Evolutionary conservation across 2,329 filamentous ascomycete species (phyloP).

Genomic region (Ophiostoma ulmi): DNA sequence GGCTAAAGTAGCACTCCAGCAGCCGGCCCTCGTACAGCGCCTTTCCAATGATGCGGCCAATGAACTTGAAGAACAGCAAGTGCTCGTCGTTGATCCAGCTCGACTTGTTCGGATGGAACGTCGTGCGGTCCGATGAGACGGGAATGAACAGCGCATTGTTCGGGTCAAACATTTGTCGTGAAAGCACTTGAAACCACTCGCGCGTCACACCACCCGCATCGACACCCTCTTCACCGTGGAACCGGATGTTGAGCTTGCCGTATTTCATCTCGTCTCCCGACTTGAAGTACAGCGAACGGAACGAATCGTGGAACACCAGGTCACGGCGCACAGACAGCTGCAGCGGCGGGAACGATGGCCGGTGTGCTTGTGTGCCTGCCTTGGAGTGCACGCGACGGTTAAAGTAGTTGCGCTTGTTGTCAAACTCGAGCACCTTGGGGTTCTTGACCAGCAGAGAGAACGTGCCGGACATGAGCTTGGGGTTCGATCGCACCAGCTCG

Average conservation of each 20-base stretch:
- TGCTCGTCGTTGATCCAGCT: slow-evolving; percentile 95
- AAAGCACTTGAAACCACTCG: slow-evolving; percentile 98
- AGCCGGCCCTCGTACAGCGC: slow-evolving; percentile 93
- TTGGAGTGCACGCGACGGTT: slow-evolving; percentile 78
- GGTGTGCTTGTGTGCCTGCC: slow-evolving; percentile 50
- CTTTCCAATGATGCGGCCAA: slow-evolving; percentile 96
- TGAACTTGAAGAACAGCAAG: slow-evolving; percentile 98
- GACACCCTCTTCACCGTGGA: slow-evolving; percentile 95
- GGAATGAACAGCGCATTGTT: slow-evolving; percentile 96
- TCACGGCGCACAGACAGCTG: slow-evolving; percentile 88
- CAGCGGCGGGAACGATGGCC: slow-evolving; percentile 65
- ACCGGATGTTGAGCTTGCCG: slow-evolving; percentile 94
- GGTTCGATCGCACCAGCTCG: slow-evolving; percentile 92
- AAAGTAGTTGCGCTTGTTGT: slow-evolving; percentile 99
- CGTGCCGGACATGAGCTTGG: slow-evolving; percentile 96
- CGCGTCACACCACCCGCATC: slow-evolving; percentile 95
- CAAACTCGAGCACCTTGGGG: slow-evolving; percentile 96
- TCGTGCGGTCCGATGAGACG: slow-evolving; percentile 93
- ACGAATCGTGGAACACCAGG: slow-evolving; percentile 96
- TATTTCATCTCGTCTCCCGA: slow-evolving; percentile 96
- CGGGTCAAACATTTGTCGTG: slow-evolving; percentile 97
- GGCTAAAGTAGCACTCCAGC: slow-evolving; percentile 97
- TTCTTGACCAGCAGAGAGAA: slow-evolving; percentile 96
- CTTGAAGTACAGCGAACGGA: slow-evolving; percentile 98
- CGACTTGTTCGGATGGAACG: slow-evolving; percentile 95